A percentile compares a stretch with the other conserved stretches of the same genome.
These are phyloP conservation scores for Colletotrichum phormii DNA, from an alignment of 2,329 filamentous ascomycete species.

Conservation along the genomic window DNA sequence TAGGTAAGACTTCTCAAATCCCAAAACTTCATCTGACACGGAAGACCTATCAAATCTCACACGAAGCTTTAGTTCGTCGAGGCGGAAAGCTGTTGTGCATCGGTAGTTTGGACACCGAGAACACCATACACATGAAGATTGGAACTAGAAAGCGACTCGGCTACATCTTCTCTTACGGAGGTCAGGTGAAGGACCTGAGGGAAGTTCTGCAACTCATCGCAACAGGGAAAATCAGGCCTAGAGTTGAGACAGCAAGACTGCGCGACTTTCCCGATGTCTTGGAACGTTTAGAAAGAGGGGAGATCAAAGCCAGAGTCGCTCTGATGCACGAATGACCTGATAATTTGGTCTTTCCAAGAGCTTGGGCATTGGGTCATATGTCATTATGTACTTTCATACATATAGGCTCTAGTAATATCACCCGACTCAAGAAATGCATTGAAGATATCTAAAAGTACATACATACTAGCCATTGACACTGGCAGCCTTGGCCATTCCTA, in stretches of 20 bases:
- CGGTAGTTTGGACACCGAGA: conserved; percentile 51
- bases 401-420: not conserved
- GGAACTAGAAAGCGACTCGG: conserved; percentile 54
- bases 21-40: not conserved
- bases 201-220: conserved; percentile 50
- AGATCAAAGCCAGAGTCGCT: conserved; percentile 44
- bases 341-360: not conserved
- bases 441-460: not conserved
- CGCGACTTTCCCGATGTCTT: conserved; percentile 48
- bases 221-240: conserved; percentile 46
- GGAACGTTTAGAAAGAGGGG: conserved; percentile 48
- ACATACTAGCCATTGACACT: conserved; percentile 42
- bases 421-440: not conserved
- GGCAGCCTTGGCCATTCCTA: conserved; percentile 40
- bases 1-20: conserved; percentile 40
- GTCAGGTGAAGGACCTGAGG: conserved; percentile 52
- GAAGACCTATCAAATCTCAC: not conserved
- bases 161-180: conserved; percentile 57
- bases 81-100: conserved; percentile 53
- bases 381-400: too few relatives aligned
- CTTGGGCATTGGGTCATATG: too few relatives aligned
- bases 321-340: conserved; percentile 34
- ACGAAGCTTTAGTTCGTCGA: conserved; percentile 42
- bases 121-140: conserved; percentile 56
- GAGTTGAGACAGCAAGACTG: conserved; percentile 46